Evolutionary conservation across 441 rosid species (phyloP).

Genomic region (Croton laevigatus): DNA sequence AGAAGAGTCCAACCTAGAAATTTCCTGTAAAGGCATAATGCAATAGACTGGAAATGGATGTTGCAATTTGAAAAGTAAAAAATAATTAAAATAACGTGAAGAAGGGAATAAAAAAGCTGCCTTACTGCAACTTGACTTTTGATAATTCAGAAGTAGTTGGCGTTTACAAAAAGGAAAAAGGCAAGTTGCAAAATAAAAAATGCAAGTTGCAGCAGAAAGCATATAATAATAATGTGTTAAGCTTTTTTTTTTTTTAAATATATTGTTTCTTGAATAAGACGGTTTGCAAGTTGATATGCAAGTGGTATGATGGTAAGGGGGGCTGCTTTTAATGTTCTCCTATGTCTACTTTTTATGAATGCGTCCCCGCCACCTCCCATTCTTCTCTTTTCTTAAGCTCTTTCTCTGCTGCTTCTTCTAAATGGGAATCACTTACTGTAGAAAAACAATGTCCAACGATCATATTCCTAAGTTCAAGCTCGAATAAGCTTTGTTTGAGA

Average conservation of each 20-base stretch:
- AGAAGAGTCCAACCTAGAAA: constrained; percentile 2
- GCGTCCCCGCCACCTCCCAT: background rate
- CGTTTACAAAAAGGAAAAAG: background rate
- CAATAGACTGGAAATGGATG: constrained; percentile 8
- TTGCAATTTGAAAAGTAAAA: constrained; percentile 16
- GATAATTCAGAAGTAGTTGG: constrained; percentile 18
- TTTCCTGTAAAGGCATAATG: background rate
- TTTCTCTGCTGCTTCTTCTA: constrained; percentile 30
- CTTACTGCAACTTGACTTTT: constrained; percentile 29
- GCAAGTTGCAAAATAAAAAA: constrained; percentile 31
- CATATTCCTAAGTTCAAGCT: too few relatives aligned
- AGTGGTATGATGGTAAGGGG: constrained; percentile 23
- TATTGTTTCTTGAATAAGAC: constrained; percentile 22
- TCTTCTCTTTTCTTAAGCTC: constrained; percentile 4
- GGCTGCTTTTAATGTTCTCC: constrained; percentile 25
- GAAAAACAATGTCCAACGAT: too few relatives aligned
- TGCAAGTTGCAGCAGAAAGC: constrained; percentile 4
- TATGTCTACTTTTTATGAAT: constrained; percentile 24
- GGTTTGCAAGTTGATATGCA: constrained; percentile 39
- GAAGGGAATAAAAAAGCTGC: constrained; percentile 23
- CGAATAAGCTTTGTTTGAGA: too few relatives aligned
- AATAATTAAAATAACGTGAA: constrained; percentile 11
- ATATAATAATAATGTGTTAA: too few relatives aligned
- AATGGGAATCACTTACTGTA: background rate
- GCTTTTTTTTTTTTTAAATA: background rate